These are phyloP conservation scores for Ceratocystis cacaofunesta DNA, from an alignment of 2,329 filamentous ascomycete species.

Conservation along the genomic window DNA sequence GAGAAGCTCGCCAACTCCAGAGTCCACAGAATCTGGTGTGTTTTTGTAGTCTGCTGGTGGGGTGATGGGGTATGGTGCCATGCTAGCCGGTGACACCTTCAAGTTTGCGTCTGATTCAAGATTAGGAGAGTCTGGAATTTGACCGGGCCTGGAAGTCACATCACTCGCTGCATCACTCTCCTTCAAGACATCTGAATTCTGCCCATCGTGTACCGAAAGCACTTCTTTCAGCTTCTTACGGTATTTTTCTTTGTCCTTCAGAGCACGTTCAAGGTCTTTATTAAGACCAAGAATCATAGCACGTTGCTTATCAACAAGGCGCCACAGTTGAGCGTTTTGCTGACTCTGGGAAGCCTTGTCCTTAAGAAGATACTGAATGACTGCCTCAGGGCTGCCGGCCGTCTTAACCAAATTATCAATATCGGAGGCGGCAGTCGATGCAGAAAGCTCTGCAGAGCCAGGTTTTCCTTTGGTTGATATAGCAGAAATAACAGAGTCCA, in stretches of 20 bases:
- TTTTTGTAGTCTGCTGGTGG: constrained; percentile 40
- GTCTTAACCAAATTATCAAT: constrained; percentile 65
- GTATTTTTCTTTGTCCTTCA: constrained; percentile 93
- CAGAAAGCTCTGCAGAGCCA: constrained; percentile 43
- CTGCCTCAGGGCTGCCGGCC: constrained; percentile 76
- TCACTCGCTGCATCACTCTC: constrained; percentile 8
- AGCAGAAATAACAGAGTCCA: constrained; percentile 81
- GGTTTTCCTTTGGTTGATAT: constrained; percentile 48
- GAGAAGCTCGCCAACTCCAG: constrained; percentile 37
- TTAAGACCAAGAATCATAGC: constrained; percentile 88
- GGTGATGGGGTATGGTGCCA: constrained; percentile 51
- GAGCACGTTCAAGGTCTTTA: constrained; percentile 76
- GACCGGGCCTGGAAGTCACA: constrained; percentile 4
- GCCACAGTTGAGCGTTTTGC: constrained; percentile 89
- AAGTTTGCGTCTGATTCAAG: constrained; percentile 34
- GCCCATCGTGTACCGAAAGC: constrained; percentile 24
- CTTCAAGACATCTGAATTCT: background rate
- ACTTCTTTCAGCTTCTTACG: constrained; percentile 77
- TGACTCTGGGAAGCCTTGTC: constrained; percentile 81
- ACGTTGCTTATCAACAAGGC: constrained; percentile 88
- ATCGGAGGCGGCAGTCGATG: constrained; percentile 48
- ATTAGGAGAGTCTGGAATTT: constrained; percentile 32
- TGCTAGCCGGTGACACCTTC: constrained; percentile 40
- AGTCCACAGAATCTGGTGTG: constrained; percentile 29
- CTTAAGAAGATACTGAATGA: constrained; percentile 74